A percentile compares a stretch with the other conserved stretches of the same genome.
Evolutionary conservation across 140 eudicot species (phyloP).

Genomic region (Erigeron philadelphicus): DNA sequence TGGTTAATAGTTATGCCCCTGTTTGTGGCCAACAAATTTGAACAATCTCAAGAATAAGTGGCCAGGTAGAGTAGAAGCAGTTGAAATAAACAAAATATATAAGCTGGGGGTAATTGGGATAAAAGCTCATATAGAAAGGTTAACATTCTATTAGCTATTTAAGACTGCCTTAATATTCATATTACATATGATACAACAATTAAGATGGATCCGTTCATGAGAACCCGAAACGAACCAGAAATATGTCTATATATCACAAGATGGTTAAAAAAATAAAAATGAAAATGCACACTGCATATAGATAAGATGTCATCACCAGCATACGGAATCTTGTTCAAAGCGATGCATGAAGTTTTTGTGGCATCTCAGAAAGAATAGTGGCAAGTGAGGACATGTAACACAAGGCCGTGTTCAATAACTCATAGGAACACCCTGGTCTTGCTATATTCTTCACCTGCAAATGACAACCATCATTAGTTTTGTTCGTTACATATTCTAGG

Average conservation of each 20-base stretch:
- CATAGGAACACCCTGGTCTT: constrained; percentile 40
- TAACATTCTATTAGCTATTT: neutral
- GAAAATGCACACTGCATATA: neutral
- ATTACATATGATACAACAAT: constrained; percentile 1
- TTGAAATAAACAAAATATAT: neutral
- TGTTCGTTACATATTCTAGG: neutral
- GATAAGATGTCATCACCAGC: neutral
- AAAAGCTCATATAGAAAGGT: neutral
- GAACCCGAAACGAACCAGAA: too few relatives aligned
- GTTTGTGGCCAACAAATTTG: too few relatives aligned
- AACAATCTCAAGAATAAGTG: neutral
- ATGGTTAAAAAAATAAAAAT: neutral
- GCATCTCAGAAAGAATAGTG: constrained; percentile 27
- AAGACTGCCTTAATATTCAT: neutral
- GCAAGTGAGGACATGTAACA: constrained; percentile 33
- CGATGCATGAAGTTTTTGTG: constrained; percentile 37
- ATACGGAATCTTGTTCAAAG: constrained; percentile 28
- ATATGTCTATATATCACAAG: neutral
- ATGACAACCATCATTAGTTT: neutral
- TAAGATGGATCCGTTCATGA: neutral
- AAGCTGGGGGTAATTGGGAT: neutral
- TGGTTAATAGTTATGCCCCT: too few relatives aligned
- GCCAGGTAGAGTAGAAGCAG: neutral
- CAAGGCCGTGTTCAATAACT: constrained; percentile 39
- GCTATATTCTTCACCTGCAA: constrained; percentile 42